Base-by-base conservation (phyloP, 139 green algal species). In the Picochlorum sp. region DNA sequence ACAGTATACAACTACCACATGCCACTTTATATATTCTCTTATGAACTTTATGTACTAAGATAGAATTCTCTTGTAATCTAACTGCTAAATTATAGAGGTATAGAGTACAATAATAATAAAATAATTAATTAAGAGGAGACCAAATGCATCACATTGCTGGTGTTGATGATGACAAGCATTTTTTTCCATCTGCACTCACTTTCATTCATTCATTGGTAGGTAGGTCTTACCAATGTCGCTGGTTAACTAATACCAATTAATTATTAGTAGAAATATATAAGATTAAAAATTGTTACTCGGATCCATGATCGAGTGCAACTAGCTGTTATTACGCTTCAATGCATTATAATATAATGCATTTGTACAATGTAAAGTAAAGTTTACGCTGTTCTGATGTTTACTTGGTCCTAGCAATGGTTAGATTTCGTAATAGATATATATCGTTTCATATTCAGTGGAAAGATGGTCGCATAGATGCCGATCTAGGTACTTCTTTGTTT, bases 361-460 rank as follows among this genome's bases (percentile, higher is more conserved):
- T 41, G 12, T 12, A 41, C 12, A 41, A 9, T 18, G 9, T 18
- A 9, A 41, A 41, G 35, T 41, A 9, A 1, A 41, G 9, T 12
- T 12, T 41, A 12, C 35, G 12, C 9, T 9, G 35, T 18, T 9
- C 12, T 41, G 35, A 9, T 41, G 35, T 12, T 12, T 18, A 41
- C 35, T 9, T 41, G 35, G 35, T 41, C 35, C n/a, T 26, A 18
- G 56, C 1, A 25, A 77, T 77, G 69, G 68, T 78, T 3, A 57
- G 72, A 36, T 78, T 70, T 54, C 66, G 70, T 47, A 77, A 77
- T 39, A 66, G 72, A 24, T 80, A 74, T 40, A 2, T 80, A 30
- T 26, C 78, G 8, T 68, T 77, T 18, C 50, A 77, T 36, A 2
- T 80, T 14, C 24, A 26, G 0, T 80, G 63, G 69, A 78, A 78